phyloP scores from a whole-genome alignment of 306 rosid species.

The Crataegus laevigata region DNA sequence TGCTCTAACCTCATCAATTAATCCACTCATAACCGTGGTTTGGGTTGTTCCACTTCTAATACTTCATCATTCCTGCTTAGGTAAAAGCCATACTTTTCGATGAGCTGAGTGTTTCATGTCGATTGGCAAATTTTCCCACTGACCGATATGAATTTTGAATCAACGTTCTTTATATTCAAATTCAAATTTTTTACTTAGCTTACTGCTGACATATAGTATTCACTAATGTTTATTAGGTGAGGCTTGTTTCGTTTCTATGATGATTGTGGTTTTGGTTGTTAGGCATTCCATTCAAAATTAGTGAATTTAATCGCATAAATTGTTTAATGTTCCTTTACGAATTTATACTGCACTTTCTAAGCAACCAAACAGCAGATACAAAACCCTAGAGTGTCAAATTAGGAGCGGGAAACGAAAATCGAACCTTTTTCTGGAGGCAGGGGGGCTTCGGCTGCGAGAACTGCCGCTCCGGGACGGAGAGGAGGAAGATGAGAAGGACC shows the following conservation, averaged over 20 bases:
- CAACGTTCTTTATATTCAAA: too few species aligned
- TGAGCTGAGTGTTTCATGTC: background rate
- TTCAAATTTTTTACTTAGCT: too few species aligned
- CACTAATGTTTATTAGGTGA: too few species aligned
- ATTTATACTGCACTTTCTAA: background rate
- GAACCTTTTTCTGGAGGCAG: conserved; percentile 56
- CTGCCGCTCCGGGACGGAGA: conserved; percentile 62
- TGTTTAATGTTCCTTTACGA: background rate
- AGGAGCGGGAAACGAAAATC: background rate
- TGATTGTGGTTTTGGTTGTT: background rate
- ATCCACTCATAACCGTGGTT: background rate
- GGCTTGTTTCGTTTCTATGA: too few species aligned
- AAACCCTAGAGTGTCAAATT: conserved; percentile 4
- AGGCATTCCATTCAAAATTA: background rate
- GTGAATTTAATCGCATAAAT: background rate
- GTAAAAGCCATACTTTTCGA: background rate
- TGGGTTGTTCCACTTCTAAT: background rate
- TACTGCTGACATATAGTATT: too few species aligned
- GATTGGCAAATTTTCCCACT: background rate
- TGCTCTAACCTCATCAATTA: background rate
- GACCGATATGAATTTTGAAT: too few species aligned
- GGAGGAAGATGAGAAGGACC: conserved; percentile 63
- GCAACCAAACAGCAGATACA: background rate
- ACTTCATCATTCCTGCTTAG: background rate
- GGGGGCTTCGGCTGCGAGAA: conserved; percentile 73